Conservation (phyloP, 78 protist species). For the Trichosphaerium sp. region DNA sequence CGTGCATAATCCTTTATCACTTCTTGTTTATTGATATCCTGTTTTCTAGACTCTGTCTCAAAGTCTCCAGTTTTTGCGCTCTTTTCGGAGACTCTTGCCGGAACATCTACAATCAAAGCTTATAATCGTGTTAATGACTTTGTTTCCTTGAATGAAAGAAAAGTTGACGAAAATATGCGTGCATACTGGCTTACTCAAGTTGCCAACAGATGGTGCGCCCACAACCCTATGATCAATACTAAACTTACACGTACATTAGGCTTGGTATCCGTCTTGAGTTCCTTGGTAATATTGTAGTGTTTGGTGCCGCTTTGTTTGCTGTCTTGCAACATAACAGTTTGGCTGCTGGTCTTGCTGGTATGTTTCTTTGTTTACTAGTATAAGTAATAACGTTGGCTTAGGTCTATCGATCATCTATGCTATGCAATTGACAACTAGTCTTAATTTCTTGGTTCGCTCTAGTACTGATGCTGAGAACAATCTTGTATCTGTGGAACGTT, state of each 20-base stretch:
- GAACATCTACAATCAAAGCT: background rate
- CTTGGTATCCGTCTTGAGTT: slow-evolving; percentile 57
- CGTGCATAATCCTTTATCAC: too few species aligned
- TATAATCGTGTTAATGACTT: background rate
- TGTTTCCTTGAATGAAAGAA: too few species aligned
- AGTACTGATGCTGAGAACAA: too few species aligned
- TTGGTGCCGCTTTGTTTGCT: slow-evolving; percentile 19
- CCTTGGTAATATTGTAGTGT: slow-evolving; percentile 25
- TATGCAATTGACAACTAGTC: too few species aligned
- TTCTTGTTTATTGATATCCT: slow-evolving; percentile 17
- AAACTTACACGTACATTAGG: slow-evolving; percentile 42
- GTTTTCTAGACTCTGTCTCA: slow-evolving; percentile 10
- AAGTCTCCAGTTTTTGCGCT: slow-evolving; percentile 60
- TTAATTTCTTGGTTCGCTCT: too few species aligned
- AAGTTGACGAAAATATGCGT: background rate
- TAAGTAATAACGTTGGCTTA: background rate
- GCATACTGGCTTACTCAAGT: background rate
- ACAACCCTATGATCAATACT: too few species aligned
- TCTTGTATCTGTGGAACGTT: too few species aligned
- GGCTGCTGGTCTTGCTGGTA: too few species aligned
- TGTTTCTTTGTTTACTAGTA: background rate
- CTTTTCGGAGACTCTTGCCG: slow-evolving; percentile 53
- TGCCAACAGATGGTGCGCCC: background rate
- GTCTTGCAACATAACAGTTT: too few species aligned
- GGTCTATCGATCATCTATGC: too few species aligned